phyloP scores from a whole-genome alignment of 495 filamentous ascomycete species.

The Talaromyces thailandensis region DNA sequence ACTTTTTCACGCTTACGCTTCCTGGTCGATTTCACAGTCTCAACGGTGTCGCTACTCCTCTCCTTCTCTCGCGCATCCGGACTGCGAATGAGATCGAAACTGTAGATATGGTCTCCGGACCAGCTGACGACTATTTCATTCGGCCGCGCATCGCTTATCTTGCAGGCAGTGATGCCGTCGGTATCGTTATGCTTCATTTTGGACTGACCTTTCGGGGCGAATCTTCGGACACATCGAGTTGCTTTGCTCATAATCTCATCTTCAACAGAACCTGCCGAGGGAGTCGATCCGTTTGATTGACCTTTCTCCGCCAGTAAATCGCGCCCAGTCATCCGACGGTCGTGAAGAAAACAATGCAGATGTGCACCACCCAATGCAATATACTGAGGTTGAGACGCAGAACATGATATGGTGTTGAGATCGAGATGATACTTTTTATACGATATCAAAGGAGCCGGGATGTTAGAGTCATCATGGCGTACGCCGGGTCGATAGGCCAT shows the following conservation, averaged over 20 bases:
- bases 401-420: conserved; percentile 69
- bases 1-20: conserved; percentile 51
- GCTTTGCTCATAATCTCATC: conserved; percentile 52
- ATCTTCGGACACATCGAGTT: conserved; percentile 60
- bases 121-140: conserved; percentile 69
- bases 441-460: conserved; percentile 62
- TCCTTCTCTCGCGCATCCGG: conserved; percentile 40
- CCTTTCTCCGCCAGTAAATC: conserved; percentile 48
- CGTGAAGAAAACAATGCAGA: conserved; percentile 67
- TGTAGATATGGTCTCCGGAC: conserved; percentile 69
- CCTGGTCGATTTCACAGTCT: conserved; percentile 20
- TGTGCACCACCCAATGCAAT: conserved; percentile 68
- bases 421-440: conserved; percentile 60
- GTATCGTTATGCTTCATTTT: conserved; percentile 44
- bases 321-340: conserved; percentile 63
- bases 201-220: conserved; percentile 52
- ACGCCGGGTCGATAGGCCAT: conserved; percentile 30
- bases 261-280: conserved; percentile 29
- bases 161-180: conserved; percentile 68
- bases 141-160: conserved; percentile 69
- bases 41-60: conserved; percentile 4
- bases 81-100: conserved; percentile 59
- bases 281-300: conserved; percentile 21
- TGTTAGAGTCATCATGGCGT: conserved; percentile 46
- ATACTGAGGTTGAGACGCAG: conserved; percentile 63